Base-by-base conservation (phyloP, 805 yeast genomes). In the Starmerella apicola region DNA sequence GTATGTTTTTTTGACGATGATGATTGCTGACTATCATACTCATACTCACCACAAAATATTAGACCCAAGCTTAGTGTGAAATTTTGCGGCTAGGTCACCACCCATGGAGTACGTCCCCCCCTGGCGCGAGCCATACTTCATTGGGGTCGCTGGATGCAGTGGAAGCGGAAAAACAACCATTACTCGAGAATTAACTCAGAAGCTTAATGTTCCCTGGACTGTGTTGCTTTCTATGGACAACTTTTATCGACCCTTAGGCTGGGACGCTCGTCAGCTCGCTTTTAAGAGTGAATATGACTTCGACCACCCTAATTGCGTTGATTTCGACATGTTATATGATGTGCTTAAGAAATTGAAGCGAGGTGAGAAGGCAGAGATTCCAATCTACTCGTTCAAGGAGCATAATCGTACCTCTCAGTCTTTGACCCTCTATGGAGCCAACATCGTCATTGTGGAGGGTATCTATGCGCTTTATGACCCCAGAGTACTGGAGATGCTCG, bases 111-210 rank as follows among this genome's bases (percentile, higher is more conserved):
- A 80, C 50, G 66, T 71, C 6, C 93, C 93, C 5, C 94, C 94
- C n/a, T 81, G 94, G 94, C 74, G 76, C 1, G 77, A 80, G 37
- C 93, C 94, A 0, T 82, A 81, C 51, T 72, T 82, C 37, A 82
- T 82, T 48, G 94, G 52, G 18, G 71, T 82, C 16, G 93, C 93
- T 0, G 94, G 94, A 1, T 70, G 74, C 20, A 74, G 82, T 13
- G 93, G 97, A 2, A 82, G 95, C 0, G 98, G 98, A 1, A 88
- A 88, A 56, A 88, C 97, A 0, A 79, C 94, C 26, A 83, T 91
- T 16, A 91, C 96, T 0, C 76, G 84, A 28, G 71, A 73, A 47
- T 78, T 91, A 51, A 81, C 86, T 38, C 72, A 78, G 40, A 76
- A 77, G 45, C 65, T 75, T 34, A 64, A 64, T 42, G 61, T 58